Conservation (phyloP, 805 yeast genomes). For the Geotrichum ghanense region DNA sequence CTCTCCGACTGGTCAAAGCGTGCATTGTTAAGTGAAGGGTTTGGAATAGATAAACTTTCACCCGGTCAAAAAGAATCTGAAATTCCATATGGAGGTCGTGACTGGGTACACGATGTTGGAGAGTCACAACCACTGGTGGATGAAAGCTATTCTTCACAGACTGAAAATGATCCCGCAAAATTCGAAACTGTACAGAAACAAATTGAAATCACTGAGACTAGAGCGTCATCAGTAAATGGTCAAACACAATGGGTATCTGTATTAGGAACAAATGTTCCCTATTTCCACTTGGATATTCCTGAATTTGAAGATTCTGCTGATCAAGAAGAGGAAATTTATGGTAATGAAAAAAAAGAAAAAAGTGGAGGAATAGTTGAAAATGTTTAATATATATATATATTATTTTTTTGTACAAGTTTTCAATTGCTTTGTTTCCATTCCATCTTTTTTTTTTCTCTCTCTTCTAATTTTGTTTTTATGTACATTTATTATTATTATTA, state of each 20-base stretch:
- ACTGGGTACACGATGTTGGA: background rate
- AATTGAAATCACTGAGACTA: background rate
- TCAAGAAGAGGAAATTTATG: too few species aligned
- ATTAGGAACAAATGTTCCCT: constrained; percentile 55
- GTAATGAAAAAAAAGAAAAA: too few species aligned
- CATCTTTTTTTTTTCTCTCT: too few species aligned
- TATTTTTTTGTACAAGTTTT: too few species aligned
- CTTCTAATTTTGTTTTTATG: too few species aligned
- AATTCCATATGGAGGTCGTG: constrained; percentile 1
- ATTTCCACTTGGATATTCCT: constrained; percentile 72
- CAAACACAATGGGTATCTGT: constrained; percentile 41
- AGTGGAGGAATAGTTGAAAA: too few species aligned
- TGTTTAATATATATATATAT: too few species aligned
- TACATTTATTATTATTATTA: too few species aligned
- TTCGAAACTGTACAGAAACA: constrained; percentile 2
- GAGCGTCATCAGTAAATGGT: constrained; percentile 14
- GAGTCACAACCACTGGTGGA: constrained; percentile 1
- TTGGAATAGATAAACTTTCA: constrained; percentile 41
- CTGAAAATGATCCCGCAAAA: constrained; percentile 8
- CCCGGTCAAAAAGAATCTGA: constrained; percentile 11
- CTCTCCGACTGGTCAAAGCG: constrained; percentile 80
- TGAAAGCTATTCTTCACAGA: constrained; percentile 4
- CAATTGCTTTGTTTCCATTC: too few species aligned
- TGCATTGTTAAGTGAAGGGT: constrained; percentile 63
- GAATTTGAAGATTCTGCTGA: constrained; percentile 17